These are phyloP conservation scores for Rhizoctonia solani DNA, from an alignment of 1,284 basidiomycete species.

Conservation along the genomic window DNA sequence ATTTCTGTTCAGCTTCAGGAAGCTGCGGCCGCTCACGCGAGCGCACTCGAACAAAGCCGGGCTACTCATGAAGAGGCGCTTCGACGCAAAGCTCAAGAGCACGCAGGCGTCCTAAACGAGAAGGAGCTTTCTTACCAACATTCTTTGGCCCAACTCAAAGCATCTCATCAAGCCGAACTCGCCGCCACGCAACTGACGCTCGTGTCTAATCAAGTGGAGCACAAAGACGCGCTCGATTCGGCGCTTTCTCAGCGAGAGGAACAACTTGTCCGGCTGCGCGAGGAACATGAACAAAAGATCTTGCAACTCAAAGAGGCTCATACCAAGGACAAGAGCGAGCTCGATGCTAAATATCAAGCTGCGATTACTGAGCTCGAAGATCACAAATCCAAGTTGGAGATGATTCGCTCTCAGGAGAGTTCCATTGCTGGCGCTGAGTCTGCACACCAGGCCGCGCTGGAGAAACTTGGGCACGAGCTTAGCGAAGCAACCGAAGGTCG, in stretches of 20 bases:
- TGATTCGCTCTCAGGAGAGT: constrained; percentile 55
- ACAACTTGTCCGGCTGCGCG: constrained; percentile 50
- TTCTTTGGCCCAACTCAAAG: constrained; percentile 44
- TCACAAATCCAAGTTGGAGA: constrained; percentile 61
- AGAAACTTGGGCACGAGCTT: constrained; percentile 52
- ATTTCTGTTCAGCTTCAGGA: constrained; percentile 14
- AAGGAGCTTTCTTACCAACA: constrained; percentile 9
- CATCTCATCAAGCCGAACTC: constrained; percentile 55
- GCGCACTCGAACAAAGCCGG: constrained; percentile 9
- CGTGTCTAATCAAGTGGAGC: constrained; percentile 53
- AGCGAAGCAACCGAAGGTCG: constrained; percentile 55
- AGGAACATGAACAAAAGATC: constrained; percentile 48
- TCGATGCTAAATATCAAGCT: constrained; percentile 58
- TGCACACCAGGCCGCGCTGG: constrained; percentile 52
- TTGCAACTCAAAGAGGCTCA: constrained; percentile 51
- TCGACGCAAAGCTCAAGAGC: constrained; percentile 33
- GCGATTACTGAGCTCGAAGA: constrained; percentile 65
- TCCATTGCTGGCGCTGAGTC: constrained; percentile 46
- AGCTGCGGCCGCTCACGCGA: constrained; percentile 17
- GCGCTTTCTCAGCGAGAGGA: constrained; percentile 48
- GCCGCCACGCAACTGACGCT: constrained; percentile 52
- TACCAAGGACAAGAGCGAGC: constrained; percentile 50
- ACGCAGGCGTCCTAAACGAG: constrained; percentile 31
- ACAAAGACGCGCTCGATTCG: constrained; percentile 52
- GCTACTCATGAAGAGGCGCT: constrained; percentile 15